Evolutionary conservation across 257 asterid species (phyloP).

Genomic region (Solanum sparsipilum): DNA sequence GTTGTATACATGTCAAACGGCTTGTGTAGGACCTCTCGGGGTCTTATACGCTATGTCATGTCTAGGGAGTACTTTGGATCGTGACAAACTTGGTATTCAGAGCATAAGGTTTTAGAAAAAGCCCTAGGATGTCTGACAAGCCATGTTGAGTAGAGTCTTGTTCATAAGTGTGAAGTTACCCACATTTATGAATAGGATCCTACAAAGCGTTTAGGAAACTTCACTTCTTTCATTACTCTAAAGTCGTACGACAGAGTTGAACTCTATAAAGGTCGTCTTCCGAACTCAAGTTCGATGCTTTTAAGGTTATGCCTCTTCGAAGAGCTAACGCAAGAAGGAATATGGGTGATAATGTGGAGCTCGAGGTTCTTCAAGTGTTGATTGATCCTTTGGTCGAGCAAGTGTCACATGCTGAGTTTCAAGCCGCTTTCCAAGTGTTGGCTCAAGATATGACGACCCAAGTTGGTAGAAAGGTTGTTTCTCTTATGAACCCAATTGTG

Average conservation of each 20-base stretch:
- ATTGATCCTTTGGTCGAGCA: neutral
- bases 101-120: neutral
- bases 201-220: neutral
- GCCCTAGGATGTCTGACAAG: neutral
- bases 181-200: neutral
- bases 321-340: neutral
- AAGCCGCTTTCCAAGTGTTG: too few relatives aligned
- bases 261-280: neutral
- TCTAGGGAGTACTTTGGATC: neutral
- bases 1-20: neutral
- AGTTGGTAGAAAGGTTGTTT: neutral
- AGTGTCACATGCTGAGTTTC: neutral
- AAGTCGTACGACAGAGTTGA: neutral
- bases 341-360: neutral
- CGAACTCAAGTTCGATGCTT: neutral
- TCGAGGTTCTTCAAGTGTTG: neutral
- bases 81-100: neutral
- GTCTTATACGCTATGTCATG: too few relatives aligned
- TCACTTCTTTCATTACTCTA: neutral
- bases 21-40: neutral
- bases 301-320: neutral
- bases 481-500: neutral
- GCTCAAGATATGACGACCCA: neutral
- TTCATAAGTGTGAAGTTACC: neutral
- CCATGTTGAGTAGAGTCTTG: neutral